Conservation (phyloP, 2,329 filamentous ascomycete genomes). For the Blumeriella jaapii region DNA sequence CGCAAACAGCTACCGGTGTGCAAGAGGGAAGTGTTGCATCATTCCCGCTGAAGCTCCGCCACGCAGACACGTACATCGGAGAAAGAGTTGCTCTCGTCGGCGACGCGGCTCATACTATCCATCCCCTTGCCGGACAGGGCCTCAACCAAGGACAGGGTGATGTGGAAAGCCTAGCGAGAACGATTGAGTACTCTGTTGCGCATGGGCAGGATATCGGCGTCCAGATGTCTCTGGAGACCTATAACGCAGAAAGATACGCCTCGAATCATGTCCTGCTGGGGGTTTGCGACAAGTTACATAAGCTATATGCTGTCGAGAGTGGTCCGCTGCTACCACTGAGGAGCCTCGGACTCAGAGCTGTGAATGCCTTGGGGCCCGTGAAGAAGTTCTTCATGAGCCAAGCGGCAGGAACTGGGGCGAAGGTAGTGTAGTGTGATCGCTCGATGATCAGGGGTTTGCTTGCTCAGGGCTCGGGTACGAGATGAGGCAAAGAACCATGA, state of each 20-base stretch:
- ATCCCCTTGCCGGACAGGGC: slow-evolving; percentile 88
- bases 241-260: slow-evolving; percentile 70
- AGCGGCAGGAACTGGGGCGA: slow-evolving; percentile 44
- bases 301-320: slow-evolving; percentile 71
- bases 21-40: slow-evolving; percentile 74
- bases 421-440: slow-evolving; percentile 29
- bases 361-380: slow-evolving; percentile 62
- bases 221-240: slow-evolving; percentile 66
- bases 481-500: no score
- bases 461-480: no score
- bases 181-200: slow-evolving; percentile 63
- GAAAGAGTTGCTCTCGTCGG: slow-evolving; percentile 88
- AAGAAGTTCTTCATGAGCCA: slow-evolving; percentile 82
- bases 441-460: no score
- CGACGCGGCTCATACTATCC: slow-evolving; percentile 89
- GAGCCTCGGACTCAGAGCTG: slow-evolving; percentile 62
- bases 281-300: slow-evolving; percentile 82
- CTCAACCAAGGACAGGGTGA: slow-evolving; percentile 90
- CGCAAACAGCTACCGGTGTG: slow-evolving; percentile 55
- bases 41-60: slow-evolving; percentile 82
- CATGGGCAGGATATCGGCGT: slow-evolving; percentile 84
- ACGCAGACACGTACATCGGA: slow-evolving; percentile 86
- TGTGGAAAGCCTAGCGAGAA: slow-evolving; percentile 63
- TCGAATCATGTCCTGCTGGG: slow-evolving; percentile 71
- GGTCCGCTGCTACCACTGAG: slow-evolving; percentile 72